These are phyloP conservation scores for Ceratobasidium sp. DNA, from an alignment of 1,284 basidiomycete genomes.

Conservation along the genomic window DNA sequence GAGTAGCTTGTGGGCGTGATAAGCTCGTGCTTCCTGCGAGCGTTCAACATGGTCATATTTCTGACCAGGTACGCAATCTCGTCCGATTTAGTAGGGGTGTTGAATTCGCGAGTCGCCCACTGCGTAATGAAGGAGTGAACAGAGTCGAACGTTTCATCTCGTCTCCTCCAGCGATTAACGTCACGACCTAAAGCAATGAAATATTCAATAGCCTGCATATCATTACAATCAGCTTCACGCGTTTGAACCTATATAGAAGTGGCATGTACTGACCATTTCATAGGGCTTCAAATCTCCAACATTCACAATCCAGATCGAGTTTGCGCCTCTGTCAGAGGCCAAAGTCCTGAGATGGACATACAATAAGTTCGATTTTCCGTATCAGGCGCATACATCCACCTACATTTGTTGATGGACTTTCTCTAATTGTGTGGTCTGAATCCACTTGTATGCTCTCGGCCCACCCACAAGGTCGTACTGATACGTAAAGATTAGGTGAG, in stretches of 20 bases:
- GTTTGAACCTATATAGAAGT: neutral
- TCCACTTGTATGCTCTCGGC: conserved; percentile 59
- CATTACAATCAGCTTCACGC: no score
- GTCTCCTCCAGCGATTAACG: conserved; percentile 56
- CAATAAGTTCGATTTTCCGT: neutral
- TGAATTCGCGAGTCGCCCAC: conserved; percentile 79
- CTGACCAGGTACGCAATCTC: conserved; percentile 67
- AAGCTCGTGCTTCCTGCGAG: conserved; percentile 76
- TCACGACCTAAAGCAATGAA: conserved; percentile 76
- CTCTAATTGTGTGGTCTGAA: conserved; percentile 47
- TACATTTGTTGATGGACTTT: conserved; percentile 47
- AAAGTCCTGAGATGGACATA: conserved; percentile 17
- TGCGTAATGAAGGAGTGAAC: conserved; percentile 66
- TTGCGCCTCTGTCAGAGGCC: conserved; percentile 51
- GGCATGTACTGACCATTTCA: conserved; percentile 63
- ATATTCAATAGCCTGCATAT: conserved; percentile 67
- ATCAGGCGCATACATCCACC: conserved; percentile 43
- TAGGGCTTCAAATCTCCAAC: conserved; percentile 78
- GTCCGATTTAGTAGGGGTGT: conserved; percentile 59
- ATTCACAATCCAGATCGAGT: conserved; percentile 57
- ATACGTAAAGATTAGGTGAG: neutral
- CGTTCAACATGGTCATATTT: conserved; percentile 72
- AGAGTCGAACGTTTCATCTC: neutral
- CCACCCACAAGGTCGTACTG: conserved; percentile 64
- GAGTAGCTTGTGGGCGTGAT: conserved; percentile 73